These are phyloP conservation scores for Priceomyces fermenticarens DNA, from an alignment of 805 yeast species.

Conservation along the genomic window DNA sequence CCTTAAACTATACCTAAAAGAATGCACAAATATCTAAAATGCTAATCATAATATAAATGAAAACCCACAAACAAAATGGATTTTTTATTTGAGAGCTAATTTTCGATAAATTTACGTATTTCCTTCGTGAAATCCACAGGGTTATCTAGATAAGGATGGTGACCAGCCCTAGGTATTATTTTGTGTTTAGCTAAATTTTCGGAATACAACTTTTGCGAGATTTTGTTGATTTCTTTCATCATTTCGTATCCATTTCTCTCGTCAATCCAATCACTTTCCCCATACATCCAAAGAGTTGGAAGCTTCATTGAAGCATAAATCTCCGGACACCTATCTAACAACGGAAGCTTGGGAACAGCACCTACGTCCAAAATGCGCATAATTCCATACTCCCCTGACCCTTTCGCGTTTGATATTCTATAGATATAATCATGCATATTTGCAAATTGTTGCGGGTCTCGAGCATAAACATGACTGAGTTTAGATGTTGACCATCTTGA, in stretches of 20 bases:
- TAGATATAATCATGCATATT: constrained; percentile 53
- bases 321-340: constrained; percentile 48
- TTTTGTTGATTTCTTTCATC: constrained; percentile 29
- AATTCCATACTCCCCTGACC: constrained; percentile 64
- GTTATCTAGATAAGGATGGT: constrained; percentile 54
- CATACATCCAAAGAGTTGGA: constrained; percentile 60
- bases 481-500: constrained; percentile 52
- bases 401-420: constrained; percentile 50
- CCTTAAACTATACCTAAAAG: no score
- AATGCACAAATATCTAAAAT: constrained; percentile 6
- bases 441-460: constrained; percentile 30
- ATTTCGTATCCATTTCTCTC: constrained; percentile 52
- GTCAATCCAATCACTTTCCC: constrained; percentile 73
- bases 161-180: constrained; percentile 46
- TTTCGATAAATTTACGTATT: constrained; percentile 30
- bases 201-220: constrained; percentile 26
- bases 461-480: constrained; percentile 38
- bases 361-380: constrained; percentile 60
- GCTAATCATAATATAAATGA: constrained; percentile 5
- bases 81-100: no score
- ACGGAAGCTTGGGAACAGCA: constrained; percentile 54
- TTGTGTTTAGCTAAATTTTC: constrained; percentile 28
- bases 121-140: constrained; percentile 31
- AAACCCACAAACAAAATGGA: constrained; percentile 2
- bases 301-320: constrained; percentile 37